Base-by-base conservation (phyloP, 257 asterid species). In the Solanum medicagineum region DNA sequence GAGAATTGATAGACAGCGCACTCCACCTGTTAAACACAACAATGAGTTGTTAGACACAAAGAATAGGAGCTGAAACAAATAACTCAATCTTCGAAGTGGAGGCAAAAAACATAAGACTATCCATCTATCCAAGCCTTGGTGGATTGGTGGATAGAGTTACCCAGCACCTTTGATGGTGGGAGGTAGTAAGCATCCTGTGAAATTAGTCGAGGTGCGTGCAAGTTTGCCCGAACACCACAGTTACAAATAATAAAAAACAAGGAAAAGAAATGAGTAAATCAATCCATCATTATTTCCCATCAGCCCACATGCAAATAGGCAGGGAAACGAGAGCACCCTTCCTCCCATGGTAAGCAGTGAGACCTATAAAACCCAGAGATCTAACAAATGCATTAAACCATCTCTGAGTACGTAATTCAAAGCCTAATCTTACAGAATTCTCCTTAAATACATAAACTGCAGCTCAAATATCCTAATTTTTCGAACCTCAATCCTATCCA, bases 1-100 rank as follows among this genome's bases (percentile, higher is more conserved):
- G 77, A 96, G 89, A 84, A 96, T 93, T 17, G 98, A 96, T 36
- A 96, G 93, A 86, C 99, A 96, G 83, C 98, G 95, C 40, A 93
- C 97, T 47, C 99, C 95, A 80, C 99, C 98, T 96, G 85, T 63
- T 86, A 87, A 81, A 79, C 79, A 86, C 44, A 75, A 83, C 15
- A 4, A 71, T 59, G 36, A 80, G 80, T 54, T 65, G 24, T 47
- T 42, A 20, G 59, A 62, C 19, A 56, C 26, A 63, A 42, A 56
- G 71, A 19, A 54, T 70, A 77, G 73, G 45, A 86, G 16, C 75
- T 63, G 42, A 44, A n/a, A 74, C 22, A 57, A 66, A 68, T 26
- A 51, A n/a, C 57, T 44, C 47, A 77, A 24, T 51, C 47, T 59
- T 59, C 66, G 7, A 13, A 59, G 7, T 1, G 13, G 29, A 59